Percentiles rank a stretch among this genome's conserved stretches.
Evolutionary conservation across 345 rosid species (phyloP).

Genomic region (Aethionema arabicum): DNA sequence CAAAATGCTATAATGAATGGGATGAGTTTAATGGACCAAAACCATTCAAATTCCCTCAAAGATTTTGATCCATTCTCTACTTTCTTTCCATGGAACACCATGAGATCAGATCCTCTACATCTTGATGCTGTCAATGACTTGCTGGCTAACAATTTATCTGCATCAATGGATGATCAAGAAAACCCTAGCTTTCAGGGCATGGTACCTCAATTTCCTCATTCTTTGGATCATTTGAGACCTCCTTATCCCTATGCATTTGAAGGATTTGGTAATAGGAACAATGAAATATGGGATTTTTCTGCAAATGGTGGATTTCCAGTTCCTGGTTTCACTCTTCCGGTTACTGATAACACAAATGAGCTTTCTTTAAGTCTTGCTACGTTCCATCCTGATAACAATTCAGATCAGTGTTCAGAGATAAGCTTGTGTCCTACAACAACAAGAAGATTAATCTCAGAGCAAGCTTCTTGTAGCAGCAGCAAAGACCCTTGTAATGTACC

Average conservation of each 20-base stretch:
- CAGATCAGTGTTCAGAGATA: slow-evolving; percentile 63
- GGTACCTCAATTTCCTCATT: slow-evolving; percentile 33
- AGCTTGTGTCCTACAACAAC: slow-evolving; percentile 40
- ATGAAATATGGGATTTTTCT: slow-evolving; percentile 35
- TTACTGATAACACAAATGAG: slow-evolving; percentile 47
- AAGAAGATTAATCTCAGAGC: slow-evolving; percentile 50
- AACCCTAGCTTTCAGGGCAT: slow-evolving; percentile 33
- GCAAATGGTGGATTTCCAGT: slow-evolving; percentile 28
- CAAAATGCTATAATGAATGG: slow-evolving; percentile 40
- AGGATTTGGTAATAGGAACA: slow-evolving; percentile 30
- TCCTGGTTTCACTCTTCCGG: slow-evolving; percentile 31
- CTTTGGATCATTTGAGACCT: slow-evolving; percentile 38
- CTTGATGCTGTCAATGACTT: slow-evolving; percentile 18
- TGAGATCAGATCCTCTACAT: slow-evolving; percentile 22
- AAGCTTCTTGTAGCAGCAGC: slow-evolving; percentile 48
- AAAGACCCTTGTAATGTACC: slow-evolving; percentile 50
- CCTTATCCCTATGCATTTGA: slow-evolving; percentile 7
- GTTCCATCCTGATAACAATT: slow-evolving; percentile 41
- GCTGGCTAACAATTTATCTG: slow-evolving; percentile 36
- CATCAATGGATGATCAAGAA: slow-evolving; percentile 46
- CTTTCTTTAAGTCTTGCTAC: slow-evolving; percentile 82
- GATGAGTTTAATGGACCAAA: slow-evolving; percentile 26
- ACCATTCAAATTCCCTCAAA: slow-evolving; percentile 7
- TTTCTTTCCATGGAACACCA: slow-evolving; percentile 32
- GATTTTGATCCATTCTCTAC: slow-evolving; percentile 30